These are phyloP conservation scores for Penicillium oxalicum DNA, from an alignment of 2,329 filamentous ascomycete species.

Conservation along the genomic window DNA sequence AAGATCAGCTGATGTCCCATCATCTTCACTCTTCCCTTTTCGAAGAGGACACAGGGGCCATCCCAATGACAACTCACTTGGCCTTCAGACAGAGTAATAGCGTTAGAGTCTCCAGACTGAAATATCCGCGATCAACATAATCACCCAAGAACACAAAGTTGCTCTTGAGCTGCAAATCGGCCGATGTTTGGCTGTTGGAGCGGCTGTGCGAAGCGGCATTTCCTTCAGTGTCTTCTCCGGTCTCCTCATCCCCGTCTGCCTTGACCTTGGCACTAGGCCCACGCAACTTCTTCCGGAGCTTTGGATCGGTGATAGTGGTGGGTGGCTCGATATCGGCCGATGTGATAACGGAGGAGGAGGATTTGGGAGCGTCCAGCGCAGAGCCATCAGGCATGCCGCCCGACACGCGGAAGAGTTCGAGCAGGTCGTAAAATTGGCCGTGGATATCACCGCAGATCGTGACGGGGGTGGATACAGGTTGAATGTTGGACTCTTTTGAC, in stretches of 20 bases:
- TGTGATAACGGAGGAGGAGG: slow-evolving; percentile 68
- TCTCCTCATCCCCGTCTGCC: slow-evolving; percentile 30
- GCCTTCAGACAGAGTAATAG: slow-evolving; percentile 67
- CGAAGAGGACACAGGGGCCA: background rate
- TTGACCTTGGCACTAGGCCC: slow-evolving; percentile 25
- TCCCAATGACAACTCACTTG: slow-evolving; percentile 45
- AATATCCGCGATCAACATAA: slow-evolving; percentile 69
- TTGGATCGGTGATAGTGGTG: slow-evolving; percentile 79
- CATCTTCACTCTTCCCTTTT: background rate
- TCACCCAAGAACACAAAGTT: slow-evolving; percentile 70
- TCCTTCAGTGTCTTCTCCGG: slow-evolving; percentile 15
- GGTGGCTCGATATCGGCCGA: slow-evolving; percentile 91
- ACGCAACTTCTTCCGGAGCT: slow-evolving; percentile 78
- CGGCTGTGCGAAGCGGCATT: slow-evolving; percentile 19
- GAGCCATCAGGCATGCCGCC: slow-evolving; percentile 91
- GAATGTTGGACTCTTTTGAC: slow-evolving; percentile 83
- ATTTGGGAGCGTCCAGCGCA: slow-evolving; percentile 62
- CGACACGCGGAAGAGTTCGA: slow-evolving; percentile 93
- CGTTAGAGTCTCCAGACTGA: slow-evolving; percentile 67
- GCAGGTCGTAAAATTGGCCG: slow-evolving; percentile 95
- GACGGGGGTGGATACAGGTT: slow-evolving; percentile 93
- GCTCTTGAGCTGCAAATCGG: slow-evolving; percentile 48
- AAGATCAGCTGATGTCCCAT: background rate
- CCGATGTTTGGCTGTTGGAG: slow-evolving; percentile 27
- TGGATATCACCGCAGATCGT: slow-evolving; percentile 98